A percentile compares a stretch with the other conserved stretches of the same genome.
Evolutionary conservation across 257 asterid species (phyloP).

Genomic region (Gardenia jasminoides): DNA sequence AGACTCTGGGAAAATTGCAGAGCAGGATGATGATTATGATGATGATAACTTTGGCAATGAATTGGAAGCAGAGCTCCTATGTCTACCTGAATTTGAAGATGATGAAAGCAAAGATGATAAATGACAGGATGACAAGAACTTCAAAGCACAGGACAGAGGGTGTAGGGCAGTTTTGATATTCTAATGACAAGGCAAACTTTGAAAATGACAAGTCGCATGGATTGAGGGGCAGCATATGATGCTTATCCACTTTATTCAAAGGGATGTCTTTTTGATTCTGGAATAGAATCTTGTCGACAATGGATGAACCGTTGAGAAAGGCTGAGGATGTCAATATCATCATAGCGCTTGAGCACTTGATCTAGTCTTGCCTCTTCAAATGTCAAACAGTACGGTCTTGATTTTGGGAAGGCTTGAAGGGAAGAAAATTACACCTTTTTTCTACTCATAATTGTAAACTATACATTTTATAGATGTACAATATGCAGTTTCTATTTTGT

Average conservation of each 20-base stretch:
- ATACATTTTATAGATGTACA: background rate
- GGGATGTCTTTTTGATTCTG: background rate
- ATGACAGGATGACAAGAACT: background rate
- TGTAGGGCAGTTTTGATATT: background rate
- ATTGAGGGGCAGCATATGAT: background rate
- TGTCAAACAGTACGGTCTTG: background rate
- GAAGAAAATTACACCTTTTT: background rate
- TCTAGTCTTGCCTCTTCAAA: background rate
- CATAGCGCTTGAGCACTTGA: background rate
- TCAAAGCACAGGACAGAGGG: background rate
- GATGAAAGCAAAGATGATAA: conserved; percentile 3
- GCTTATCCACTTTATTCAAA: background rate
- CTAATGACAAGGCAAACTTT: background rate
- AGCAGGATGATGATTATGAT: conserved; percentile 13
- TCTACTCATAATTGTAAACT: background rate
- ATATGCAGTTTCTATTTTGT: background rate
- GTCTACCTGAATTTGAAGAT: conserved; percentile 19
- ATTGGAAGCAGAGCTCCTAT: conserved; percentile 31
- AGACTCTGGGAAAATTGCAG: background rate
- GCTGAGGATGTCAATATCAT: background rate
- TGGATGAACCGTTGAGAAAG: background rate
- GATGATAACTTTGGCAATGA: conserved; percentile 33
- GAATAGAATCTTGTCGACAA: background rate
- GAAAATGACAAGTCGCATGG: background rate
- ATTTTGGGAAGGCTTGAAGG: background rate